Percentiles rank a stretch among this genome's conserved stretches.
phyloP scores from a whole-genome alignment of 2,329 filamentous ascomycete genomes.

The Hymenoscyphus linearis region DNA sequence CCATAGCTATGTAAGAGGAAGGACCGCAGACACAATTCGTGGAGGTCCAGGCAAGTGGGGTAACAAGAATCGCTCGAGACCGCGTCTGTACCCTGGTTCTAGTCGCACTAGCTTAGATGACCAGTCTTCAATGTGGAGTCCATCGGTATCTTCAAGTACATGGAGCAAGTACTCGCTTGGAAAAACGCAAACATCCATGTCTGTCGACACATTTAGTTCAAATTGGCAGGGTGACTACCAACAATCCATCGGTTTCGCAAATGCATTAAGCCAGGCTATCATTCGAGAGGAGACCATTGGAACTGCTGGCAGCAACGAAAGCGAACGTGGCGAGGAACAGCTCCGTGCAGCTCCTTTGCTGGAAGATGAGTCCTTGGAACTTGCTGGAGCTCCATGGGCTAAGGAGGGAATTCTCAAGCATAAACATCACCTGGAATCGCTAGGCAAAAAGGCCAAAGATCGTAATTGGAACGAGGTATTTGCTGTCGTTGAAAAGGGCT shows the following conservation, averaged over 20 bases:
- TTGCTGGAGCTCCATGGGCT: conserved; percentile 93
- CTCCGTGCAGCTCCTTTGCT: conserved; percentile 57
- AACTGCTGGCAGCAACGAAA: conserved; percentile 37
- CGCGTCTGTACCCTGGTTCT: conserved; percentile 73
- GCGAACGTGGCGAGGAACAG: conserved; percentile 33
- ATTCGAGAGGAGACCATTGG: conserved; percentile 77
- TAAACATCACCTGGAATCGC: conserved; percentile 88
- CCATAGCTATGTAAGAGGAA: conserved; percentile 60
- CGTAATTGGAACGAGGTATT: conserved; percentile 94
- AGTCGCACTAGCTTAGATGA: conserved; percentile 95
- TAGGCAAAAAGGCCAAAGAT: conserved; percentile 89
- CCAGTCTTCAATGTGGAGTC: conserved; percentile 83
- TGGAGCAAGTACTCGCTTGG: conserved; percentile 94
- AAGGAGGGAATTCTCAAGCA: conserved; percentile 96
- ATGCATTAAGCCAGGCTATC: conserved; percentile 92
- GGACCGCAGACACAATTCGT: conserved; percentile 48
- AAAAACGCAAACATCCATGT: conserved; percentile 86
- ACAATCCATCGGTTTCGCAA: conserved; percentile 95
- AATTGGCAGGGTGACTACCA: conserved; percentile 78
- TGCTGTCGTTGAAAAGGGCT: conserved; percentile 91
- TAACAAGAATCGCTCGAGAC: conserved; percentile 79
- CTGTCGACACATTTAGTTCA: conserved; percentile 83
- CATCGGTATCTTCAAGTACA: conserved; percentile 71
- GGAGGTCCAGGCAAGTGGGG: conserved; percentile 58
- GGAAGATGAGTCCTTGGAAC: conserved; percentile 87